Evolutionary conservation across 2,329 filamentous ascomycete species (phyloP).

Genomic region (Lecanicillium sp.): DNA sequence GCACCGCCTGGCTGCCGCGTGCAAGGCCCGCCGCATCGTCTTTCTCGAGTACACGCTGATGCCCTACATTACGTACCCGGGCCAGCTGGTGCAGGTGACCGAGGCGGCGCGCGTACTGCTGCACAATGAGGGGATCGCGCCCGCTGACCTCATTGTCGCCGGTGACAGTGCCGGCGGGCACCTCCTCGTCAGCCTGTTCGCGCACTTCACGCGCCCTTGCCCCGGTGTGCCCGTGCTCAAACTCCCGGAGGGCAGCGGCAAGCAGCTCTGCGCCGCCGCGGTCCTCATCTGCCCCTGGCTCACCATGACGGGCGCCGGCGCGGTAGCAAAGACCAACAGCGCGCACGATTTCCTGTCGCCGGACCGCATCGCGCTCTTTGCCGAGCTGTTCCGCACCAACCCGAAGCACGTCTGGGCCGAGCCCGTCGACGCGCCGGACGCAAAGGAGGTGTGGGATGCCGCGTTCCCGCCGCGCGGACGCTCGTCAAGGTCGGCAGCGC

Average conservation of each 20-base stretch:
- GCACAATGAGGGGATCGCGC: conserved; percentile 1
- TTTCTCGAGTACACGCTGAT: conserved; percentile 16
- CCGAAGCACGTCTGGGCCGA: conserved; percentile 7
- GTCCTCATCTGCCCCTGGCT: conserved; percentile 14
- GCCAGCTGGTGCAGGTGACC: conserved; percentile 14
- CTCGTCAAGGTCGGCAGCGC: background rate
- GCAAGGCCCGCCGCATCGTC: conserved; percentile 10
- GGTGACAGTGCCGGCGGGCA: conserved; percentile 17
- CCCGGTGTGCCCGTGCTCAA: conserved; percentile 11
- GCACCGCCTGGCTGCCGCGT: conserved; percentile 7
- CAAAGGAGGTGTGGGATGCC: conserved; percentile 3
- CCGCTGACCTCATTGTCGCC: conserved; percentile 12
- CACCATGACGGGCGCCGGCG: conserved; percentile 11
- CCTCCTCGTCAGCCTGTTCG: conserved; percentile 13
- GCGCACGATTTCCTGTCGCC: conserved; percentile 13
- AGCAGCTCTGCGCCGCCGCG: conserved; percentile 9
- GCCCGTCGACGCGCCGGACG: conserved; percentile 1
- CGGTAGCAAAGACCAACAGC: conserved; percentile 10
- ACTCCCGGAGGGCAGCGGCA: background rate
- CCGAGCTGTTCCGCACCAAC: conserved; percentile 1
- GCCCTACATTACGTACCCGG: conserved; percentile 14
- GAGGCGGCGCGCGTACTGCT: conserved; percentile 14
- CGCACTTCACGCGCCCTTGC: conserved; percentile 13
- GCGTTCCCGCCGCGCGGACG: conserved; percentile 1
- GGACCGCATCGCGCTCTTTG: background rate